Evolutionary conservation across 805 yeast genomes (phyloP).

Genomic region (Candida jianshihensis): DNA sequence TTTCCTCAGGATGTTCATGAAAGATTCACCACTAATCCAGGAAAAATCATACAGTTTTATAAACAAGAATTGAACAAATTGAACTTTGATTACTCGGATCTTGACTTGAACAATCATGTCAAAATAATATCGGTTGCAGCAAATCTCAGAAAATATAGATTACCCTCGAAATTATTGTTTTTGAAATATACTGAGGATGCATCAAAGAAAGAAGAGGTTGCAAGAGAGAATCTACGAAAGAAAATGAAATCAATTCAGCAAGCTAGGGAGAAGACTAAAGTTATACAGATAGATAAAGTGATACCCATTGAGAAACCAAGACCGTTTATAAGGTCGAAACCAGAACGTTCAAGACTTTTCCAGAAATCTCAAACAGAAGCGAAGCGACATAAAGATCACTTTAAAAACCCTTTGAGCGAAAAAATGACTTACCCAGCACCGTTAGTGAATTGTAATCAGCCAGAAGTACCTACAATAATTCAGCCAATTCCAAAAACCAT

Average conservation of each 20-base stretch:
- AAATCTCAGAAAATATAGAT: conserved; percentile 20
- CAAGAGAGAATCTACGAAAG: conserved; percentile 27
- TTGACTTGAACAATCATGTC: conserved; percentile 15
- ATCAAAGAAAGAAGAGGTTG: conserved; percentile 26
- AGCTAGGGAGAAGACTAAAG: conserved; percentile 26
- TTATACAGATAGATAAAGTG: conserved; percentile 17
- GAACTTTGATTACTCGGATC: conserved; percentile 3
- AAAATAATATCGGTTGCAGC: conserved; percentile 3
- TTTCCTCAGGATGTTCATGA: conserved; percentile 29
- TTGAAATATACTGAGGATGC: conserved; percentile 27
- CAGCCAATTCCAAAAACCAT: no score
- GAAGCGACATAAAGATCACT: conserved; percentile 9
- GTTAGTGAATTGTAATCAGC: not conserved
- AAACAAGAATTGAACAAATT: conserved; percentile 14
- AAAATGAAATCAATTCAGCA: conserved; percentile 23
- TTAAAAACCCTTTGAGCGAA: conserved; percentile 15
- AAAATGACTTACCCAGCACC: no score
- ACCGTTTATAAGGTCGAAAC: not conserved
- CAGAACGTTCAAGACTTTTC: conserved; percentile 18
- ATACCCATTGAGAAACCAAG: conserved; percentile 8
- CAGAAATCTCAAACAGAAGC: conserved; percentile 20
- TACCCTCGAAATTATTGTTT: conserved; percentile 30
- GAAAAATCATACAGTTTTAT: conserved; percentile 15
- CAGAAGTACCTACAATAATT: no score
- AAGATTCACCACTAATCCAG: conserved; percentile 19